Percentiles rank a stretch among this genome's conserved stretches.
These are phyloP conservation scores for Plasmodium blacklocki DNA, from an alignment of 169 alveolate genomes.

Conservation along the genomic window DNA sequence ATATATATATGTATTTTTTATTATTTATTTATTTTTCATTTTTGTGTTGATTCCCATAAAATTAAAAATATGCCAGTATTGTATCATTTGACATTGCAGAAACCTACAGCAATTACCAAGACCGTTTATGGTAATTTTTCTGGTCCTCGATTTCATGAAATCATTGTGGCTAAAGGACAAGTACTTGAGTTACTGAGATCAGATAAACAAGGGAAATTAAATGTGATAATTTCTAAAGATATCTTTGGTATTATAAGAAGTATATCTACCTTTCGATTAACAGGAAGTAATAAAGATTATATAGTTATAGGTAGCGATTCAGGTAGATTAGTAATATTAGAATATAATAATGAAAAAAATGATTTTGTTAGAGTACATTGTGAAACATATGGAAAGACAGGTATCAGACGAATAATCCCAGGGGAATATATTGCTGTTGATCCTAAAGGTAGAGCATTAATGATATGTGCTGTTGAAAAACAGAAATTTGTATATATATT, in stretches of 20 bases:
- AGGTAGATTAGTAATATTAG: conserved; percentile 96
- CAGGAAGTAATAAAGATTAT: conserved; percentile 95
- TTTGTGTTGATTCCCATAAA: not conserved
- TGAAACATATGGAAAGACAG: conserved; percentile 99
- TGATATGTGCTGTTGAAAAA: conserved; percentile 99
- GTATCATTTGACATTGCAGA: conserved; percentile 96
- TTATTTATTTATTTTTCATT: not conserved
- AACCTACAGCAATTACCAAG: conserved; percentile 96
- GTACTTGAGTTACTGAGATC: conserved; percentile 94
- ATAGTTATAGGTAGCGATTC: conserved; percentile 97
- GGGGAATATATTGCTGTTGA: conserved; percentile 99
- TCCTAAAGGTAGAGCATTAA: conserved; percentile 99
- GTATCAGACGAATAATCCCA: conserved; percentile 96
- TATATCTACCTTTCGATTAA: conserved; percentile 94
- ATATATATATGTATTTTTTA: not conserved
- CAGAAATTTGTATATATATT: conserved; percentile 98
- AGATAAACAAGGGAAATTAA: conserved; percentile 94
- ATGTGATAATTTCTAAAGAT: conserved; percentile 92
- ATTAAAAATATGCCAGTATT: conserved; percentile 91
- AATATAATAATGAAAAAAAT: conserved; percentile 89
- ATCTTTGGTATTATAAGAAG: conserved; percentile 96
- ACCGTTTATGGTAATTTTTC: conserved; percentile 98
- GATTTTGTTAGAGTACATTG: conserved; percentile 94
- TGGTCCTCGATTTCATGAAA: conserved; percentile 97
- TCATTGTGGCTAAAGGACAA: conserved; percentile 96